Percentiles rank a stretch among this genome's conserved stretches.
Evolutionary conservation across 2,329 filamentous ascomycete genomes (phyloP).

Genomic region (Stachybotrys chartarum): DNA sequence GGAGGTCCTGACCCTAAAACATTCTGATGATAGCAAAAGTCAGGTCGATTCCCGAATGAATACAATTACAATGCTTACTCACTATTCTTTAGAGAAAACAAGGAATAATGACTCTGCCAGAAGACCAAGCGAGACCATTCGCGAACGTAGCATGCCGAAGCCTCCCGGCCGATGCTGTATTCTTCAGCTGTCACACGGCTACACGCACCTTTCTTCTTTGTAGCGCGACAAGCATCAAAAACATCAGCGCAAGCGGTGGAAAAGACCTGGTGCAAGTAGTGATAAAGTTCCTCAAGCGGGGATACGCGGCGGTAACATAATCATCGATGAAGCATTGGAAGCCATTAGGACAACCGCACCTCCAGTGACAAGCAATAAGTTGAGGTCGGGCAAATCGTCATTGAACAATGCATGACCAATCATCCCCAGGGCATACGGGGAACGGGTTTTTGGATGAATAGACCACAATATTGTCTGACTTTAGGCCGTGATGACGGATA

Average conservation of each 20-base stretch:
- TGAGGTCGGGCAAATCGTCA: constrained; percentile 23
- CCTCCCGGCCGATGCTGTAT: constrained; percentile 46
- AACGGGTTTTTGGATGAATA: no score
- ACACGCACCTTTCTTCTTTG: constrained; percentile 56
- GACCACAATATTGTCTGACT: no score
- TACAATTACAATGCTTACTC: neutral
- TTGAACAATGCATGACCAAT: constrained; percentile 2
- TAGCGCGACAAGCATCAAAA: constrained; percentile 51
- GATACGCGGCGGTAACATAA: constrained; percentile 15
- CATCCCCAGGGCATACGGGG: constrained; percentile 1
- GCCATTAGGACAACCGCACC: constrained; percentile 38
- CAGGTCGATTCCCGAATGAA: neutral
- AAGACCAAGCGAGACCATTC: constrained; percentile 60
- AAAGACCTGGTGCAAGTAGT: constrained; percentile 60
- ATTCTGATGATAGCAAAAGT: no score
- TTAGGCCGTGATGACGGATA: constrained; percentile 2
- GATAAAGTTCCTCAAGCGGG: constrained; percentile 45
- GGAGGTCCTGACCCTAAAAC: no score
- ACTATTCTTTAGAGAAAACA: neutral
- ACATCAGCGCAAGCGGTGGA: constrained; percentile 50
- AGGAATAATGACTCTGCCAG: constrained; percentile 37
- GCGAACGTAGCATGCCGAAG: constrained; percentile 52
- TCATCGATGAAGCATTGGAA: constrained; percentile 27
- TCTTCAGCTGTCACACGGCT: constrained; percentile 34
- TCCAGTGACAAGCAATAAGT: constrained; percentile 57